phyloP scores from a whole-genome alignment of 2,329 filamentous ascomycete genomes.

The Penicillium sp. region DNA sequence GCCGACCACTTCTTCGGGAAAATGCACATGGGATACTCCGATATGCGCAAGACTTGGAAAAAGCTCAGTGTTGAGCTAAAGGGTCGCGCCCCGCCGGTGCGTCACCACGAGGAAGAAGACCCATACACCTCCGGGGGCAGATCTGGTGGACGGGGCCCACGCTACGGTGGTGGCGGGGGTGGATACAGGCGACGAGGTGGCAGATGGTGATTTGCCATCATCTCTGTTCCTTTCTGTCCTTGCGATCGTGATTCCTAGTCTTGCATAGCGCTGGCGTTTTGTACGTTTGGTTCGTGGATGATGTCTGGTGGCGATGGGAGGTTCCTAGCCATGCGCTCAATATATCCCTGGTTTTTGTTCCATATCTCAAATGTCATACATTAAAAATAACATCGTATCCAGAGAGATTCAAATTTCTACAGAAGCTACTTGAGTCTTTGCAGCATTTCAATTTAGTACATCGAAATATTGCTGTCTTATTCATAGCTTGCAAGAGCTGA shows the following conservation, averaged over 20 bases:
- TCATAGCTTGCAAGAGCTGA: too few species aligned
- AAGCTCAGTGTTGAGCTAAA: conserved; percentile 83
- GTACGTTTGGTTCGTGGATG: conserved; percentile 26
- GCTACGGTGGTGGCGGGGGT: conserved; percentile 47
- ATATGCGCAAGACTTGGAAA: conserved; percentile 94
- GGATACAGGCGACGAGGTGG: conserved; percentile 45
- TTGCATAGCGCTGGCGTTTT: conserved; percentile 47
- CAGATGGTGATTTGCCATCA: conserved; percentile 35
- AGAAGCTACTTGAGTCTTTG: too few species aligned
- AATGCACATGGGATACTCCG: conserved; percentile 97
- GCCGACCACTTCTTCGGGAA: conserved; percentile 99
- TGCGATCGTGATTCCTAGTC: conserved; percentile 10
- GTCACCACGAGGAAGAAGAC: conserved; percentile 56
- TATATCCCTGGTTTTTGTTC: conserved; percentile 15
- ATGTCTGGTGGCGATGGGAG: conserved; percentile 25
- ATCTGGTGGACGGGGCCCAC: conserved; percentile 45
- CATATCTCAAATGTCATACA: conserved; percentile 9
- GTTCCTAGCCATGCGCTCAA: conserved; percentile 22
- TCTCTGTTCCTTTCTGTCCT: conserved; percentile 10
- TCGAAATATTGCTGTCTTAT: too few species aligned
- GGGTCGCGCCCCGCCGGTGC: conserved; percentile 61
- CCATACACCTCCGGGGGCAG: conserved; percentile 47
- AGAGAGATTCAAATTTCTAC: too few species aligned
- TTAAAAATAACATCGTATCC: too few species aligned
- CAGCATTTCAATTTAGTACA: too few species aligned